Percentiles rank a stretch among this genome's conserved stretches.
These are phyloP conservation scores for Zea luxurians DNA, from an alignment of 176 grass and related monocot genomes.

Conservation along the genomic window DNA sequence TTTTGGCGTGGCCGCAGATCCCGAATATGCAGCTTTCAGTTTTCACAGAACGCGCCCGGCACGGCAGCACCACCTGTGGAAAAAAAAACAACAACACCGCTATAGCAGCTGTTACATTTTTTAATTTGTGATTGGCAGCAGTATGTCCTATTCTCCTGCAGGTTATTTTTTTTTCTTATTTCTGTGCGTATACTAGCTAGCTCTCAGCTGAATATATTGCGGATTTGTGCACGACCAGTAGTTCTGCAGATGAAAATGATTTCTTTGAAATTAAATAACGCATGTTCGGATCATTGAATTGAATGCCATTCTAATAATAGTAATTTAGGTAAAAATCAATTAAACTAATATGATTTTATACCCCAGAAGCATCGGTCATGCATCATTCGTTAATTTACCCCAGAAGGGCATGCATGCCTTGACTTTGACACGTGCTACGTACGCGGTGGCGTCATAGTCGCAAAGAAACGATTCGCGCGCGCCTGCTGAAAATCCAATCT, in stretches of 20 bases:
- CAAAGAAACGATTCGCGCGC: too few species aligned
- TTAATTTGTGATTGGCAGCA: not conserved
- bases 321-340: too few species aligned
- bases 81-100: not conserved
- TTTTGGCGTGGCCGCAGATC: conserved; percentile 39
- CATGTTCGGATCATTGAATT: too few species aligned
- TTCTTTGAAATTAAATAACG: not conserved
- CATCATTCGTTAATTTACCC: too few species aligned
- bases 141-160: not conserved
- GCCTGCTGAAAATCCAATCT: too few species aligned
- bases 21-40: not conserved
- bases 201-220: not conserved
- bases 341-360: too few species aligned
- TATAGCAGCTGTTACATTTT: not conserved
- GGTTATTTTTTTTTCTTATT: not conserved
- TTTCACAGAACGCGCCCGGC: not conserved
- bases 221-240: not conserved
- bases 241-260: not conserved
- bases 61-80: not conserved
- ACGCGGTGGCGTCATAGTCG: too few species aligned
- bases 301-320: too few species aligned
- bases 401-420: too few species aligned
- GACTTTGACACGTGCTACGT: too few species aligned
- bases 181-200: not conserved
- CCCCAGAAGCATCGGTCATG: too few species aligned